Conservation (phyloP, 345 rosid genomes). For the Ceriops tagal region DNA sequence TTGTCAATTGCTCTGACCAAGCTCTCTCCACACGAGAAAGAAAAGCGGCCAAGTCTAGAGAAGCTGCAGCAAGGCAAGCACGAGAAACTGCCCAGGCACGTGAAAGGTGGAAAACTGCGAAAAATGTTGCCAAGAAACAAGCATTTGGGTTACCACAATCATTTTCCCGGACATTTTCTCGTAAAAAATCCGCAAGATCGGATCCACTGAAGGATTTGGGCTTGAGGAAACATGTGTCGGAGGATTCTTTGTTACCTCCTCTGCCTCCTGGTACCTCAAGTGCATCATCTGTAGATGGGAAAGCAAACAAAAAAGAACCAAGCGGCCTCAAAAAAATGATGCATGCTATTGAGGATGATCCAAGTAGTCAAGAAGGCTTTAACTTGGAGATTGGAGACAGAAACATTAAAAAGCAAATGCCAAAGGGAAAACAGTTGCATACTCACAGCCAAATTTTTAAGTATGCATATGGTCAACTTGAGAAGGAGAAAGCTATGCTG, state of each 20-base stretch:
- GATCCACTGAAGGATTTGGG: slow-evolving; percentile 17
- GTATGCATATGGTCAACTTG: slow-evolving; percentile 88
- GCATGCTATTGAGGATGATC: slow-evolving; percentile 52
- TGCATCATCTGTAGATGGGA: slow-evolving; percentile 35
- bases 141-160: slow-evolving; percentile 53
- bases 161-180: slow-evolving; percentile 67
- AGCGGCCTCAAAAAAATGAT: slow-evolving; percentile 63
- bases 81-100: slow-evolving; percentile 88
- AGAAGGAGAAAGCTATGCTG: slow-evolving; percentile 85
- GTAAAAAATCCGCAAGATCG: slow-evolving; percentile 42
- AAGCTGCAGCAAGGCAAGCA: slow-evolving; percentile 74
- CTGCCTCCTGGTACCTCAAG: slow-evolving; percentile 13
- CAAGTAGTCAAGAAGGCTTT: slow-evolving; percentile 52
- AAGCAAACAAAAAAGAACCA: slow-evolving; percentile 46
- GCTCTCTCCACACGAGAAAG: slow-evolving; percentile 30
- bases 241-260: slow-evolving; percentile 18
- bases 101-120: slow-evolving; percentile 78
- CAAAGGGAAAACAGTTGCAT: slow-evolving; percentile 68
- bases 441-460: slow-evolving; percentile 78
- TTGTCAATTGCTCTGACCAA: slow-evolving; percentile 35
- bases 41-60: slow-evolving; percentile 27
- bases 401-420: slow-evolving; percentile 56
- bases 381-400: slow-evolving; percentile 53
- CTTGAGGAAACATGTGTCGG: slow-evolving; percentile 21
- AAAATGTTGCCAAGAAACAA: slow-evolving; percentile 51